phyloP scores from a whole-genome alignment of 139 green algal species.

The Chlorella vulgaris region DNA sequence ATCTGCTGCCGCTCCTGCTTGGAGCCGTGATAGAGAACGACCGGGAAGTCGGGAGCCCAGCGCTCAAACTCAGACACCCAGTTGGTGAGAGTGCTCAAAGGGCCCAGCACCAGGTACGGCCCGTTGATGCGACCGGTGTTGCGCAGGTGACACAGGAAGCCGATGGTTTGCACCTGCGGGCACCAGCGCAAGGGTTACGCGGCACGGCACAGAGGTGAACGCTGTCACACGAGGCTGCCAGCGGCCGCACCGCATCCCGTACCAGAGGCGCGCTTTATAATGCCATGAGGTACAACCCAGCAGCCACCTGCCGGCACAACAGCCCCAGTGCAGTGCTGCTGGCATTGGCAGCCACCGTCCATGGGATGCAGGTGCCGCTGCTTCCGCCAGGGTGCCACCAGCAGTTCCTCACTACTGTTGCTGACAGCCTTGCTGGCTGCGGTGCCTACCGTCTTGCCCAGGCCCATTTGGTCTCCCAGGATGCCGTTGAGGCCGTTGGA shows the following conservation, averaged over 20 bases:
- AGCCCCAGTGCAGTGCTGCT: too few species aligned
- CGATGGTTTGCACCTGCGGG: conserved; percentile 90
- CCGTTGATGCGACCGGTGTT: conserved; percentile 53
- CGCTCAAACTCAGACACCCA: conserved; percentile 93
- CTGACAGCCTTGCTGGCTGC: not conserved
- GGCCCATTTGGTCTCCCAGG: conserved; percentile 95
- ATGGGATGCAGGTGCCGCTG: too few species aligned
- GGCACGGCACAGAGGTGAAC: not conserved
- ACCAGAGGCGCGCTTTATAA: too few species aligned
- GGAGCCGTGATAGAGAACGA: conserved; percentile 94
- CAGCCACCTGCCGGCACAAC: too few species aligned
- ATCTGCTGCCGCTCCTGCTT: conserved; percentile 74
- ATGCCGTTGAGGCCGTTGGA: conserved; percentile 96
- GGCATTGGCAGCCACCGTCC: too few species aligned
- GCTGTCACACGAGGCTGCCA: too few species aligned
- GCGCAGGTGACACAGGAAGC: conserved; percentile 89
- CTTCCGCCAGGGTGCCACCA: too few species aligned
- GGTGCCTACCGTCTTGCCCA: conserved; percentile 88
- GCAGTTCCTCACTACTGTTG: not conserved
- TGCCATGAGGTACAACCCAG: too few species aligned
- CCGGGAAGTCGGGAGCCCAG: conserved; percentile 81
- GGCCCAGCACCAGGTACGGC: conserved; percentile 71
- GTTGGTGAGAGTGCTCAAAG: conserved; percentile 93
- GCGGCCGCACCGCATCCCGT: too few species aligned
- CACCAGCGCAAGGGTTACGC: not conserved